These are phyloP conservation scores for Fusarium temperatum DNA, from an alignment of 2,329 filamentous ascomycete species.

Conservation along the genomic window DNA sequence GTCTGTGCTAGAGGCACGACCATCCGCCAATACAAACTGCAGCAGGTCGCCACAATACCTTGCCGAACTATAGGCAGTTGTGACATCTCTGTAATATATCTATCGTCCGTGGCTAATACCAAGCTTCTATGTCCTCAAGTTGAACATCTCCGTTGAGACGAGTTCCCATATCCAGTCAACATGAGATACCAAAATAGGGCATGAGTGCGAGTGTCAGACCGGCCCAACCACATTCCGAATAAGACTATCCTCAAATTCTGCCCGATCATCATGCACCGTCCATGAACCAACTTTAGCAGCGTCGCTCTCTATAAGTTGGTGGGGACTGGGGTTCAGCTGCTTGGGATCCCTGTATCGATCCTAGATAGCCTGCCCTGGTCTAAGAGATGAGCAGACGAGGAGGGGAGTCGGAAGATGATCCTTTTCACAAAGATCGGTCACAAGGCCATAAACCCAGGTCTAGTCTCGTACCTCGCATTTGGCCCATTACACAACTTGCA, in stretches of 20 bases:
- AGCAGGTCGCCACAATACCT: not conserved
- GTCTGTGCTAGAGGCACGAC: conserved; percentile 3
- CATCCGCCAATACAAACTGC: conserved; percentile 7
- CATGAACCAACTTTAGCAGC: not conserved
- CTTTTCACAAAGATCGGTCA: conserved; percentile 19
- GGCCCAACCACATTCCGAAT: conserved; percentile 34
- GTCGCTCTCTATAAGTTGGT: conserved; percentile 14
- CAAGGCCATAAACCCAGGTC: conserved; percentile 6
- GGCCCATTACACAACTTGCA: not conserved
- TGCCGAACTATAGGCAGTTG: not conserved
- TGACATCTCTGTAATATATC: not conserved
- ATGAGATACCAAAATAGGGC: conserved; percentile 9
- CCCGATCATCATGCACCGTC: conserved; percentile 5
- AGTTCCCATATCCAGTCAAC: not conserved
- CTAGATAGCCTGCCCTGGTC: conserved; percentile 9
- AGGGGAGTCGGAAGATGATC: conserved; percentile 33
- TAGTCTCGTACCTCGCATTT: conserved; percentile 5
- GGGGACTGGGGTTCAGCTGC: conserved; percentile 33
- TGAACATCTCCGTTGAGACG: not conserved
- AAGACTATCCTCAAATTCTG: not conserved
- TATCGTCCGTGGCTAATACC: not conserved
- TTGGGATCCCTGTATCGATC: conserved; percentile 27
- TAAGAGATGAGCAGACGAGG: conserved; percentile 19
- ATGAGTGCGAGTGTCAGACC: conserved; percentile 38
- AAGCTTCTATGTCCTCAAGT: not conserved